These are phyloP conservation scores for Fimicolochytrium jonesii DNA, from an alignment of 192 early-diverging fungal species.

Conservation along the genomic window DNA sequence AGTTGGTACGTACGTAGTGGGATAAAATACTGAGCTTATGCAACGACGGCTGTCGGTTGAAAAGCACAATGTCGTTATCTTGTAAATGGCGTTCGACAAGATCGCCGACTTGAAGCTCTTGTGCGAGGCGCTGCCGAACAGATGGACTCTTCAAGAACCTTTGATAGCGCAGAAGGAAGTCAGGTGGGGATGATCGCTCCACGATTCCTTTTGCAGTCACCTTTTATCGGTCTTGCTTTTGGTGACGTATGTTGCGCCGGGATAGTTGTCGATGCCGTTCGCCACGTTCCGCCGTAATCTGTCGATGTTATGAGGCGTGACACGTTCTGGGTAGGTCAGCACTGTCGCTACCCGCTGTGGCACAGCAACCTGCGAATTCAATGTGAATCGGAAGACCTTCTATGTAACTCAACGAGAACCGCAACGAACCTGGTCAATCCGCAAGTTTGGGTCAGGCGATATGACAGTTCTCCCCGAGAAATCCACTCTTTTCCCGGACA, in stretches of 20 bases:
- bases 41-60: conserved; percentile 98
- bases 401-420: too few species aligned
- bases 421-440: conserved; percentile 80
- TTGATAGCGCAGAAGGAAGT: neutral
- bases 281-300: conserved; percentile 66
- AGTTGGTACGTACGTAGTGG: conserved; percentile 72
- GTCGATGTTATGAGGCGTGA: conserved; percentile 85
- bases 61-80: conserved; percentile 93
- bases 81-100: conserved; percentile 91
- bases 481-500: conserved; percentile 99
- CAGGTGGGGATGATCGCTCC: too few species aligned
- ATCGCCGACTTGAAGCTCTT: conserved; percentile 80
- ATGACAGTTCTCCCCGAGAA: conserved; percentile 99
- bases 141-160: too few species aligned
- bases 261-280: conserved; percentile 86
- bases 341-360: conserved; percentile 86
- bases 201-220: too few species aligned
- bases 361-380: conserved; percentile 66
- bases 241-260: conserved; percentile 87
- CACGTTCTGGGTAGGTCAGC: conserved; percentile 94
- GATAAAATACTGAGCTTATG: conserved; percentile 98
- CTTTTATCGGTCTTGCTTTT: conserved; percentile 25
- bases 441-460: conserved; percentile 96
- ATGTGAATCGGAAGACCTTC: conserved; percentile 1
- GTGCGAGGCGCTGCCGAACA: conserved; percentile 63